Evolutionary conservation across 345 rosid genomes (phyloP), one percentile per base, ranked within the genome.

Genomic region (Eutrema heterophyllum): DNA sequence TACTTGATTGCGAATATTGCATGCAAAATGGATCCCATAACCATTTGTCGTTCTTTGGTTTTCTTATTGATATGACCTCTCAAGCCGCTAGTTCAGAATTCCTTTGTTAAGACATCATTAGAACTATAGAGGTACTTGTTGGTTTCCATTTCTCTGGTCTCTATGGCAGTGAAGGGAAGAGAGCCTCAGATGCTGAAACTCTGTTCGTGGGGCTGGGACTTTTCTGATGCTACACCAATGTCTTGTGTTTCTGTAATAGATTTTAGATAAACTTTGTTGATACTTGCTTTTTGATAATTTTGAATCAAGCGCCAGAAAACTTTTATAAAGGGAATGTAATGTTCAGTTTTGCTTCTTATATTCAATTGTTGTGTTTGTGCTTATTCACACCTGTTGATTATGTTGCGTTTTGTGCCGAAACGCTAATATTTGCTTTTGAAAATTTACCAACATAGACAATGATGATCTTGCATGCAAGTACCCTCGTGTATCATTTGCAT

Each of bases 111-210:
- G 80, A 77, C 72, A 50, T 66, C 12, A 51, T 67, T 52, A 82
- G 80, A 82, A 70, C 70, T 76, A 46, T 24, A 43, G 80, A 80
- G 82, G 82, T 84, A 79, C 60, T 78, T 70, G 84, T 78, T 84
- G 81, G 82, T 81, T 79, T 73, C 82, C 72, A 21, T 46, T 45
- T 82, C 81, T 78, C 84, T 82, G 84, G 76, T 73, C 71, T 24
- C 39, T 73, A 57, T 64, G 79, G 78, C 86, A 76, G 80, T 16
- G 52, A 30, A 78, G 82, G 51, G 62, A 56, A 67, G 74, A 71
- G 64, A 63, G 67, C 56, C 71, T 16, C 74, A 43, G 67, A 32
- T 60, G 52, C 54, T 6, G 43, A 39, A 62, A 45, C 72, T 64
- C 50, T 41, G 36, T 59, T 76, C 70, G 51, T 67, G 9, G 36